These are phyloP conservation scores for Pichia ethanolica DNA, from an alignment of 805 yeast genomes.

Conservation along the genomic window DNA sequence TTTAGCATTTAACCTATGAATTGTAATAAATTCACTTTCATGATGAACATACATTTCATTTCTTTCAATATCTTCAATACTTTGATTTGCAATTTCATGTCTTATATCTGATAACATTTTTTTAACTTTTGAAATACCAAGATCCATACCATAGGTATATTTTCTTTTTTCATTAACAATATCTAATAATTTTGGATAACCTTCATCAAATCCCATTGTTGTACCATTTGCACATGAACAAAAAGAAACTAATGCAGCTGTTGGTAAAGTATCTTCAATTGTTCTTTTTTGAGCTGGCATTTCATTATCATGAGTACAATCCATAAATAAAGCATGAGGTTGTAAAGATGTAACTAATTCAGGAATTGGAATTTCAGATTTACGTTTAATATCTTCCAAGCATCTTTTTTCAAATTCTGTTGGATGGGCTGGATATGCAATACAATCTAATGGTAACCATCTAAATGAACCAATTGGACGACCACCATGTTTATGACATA, in stretches of 20 bases:
- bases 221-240: slow-evolving; percentile 94
- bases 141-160: slow-evolving; percentile 57
- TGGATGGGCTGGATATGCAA: slow-evolving; percentile 55
- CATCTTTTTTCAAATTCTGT: slow-evolving; percentile 23
- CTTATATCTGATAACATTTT: slow-evolving; percentile 50
- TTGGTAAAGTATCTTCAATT: slow-evolving; percentile 88
- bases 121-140: slow-evolving; percentile 82
- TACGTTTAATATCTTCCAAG: slow-evolving; percentile 28
- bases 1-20: slow-evolving; percentile 76
- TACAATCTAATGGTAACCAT: slow-evolving; percentile 69
- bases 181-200: slow-evolving; percentile 74
- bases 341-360: slow-evolving; percentile 54
- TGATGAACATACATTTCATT: slow-evolving; percentile 93
- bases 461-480: slow-evolving; percentile 88
- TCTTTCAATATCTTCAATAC: slow-evolving; percentile 44
- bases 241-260: slow-evolving; percentile 88
- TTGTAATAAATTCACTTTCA: slow-evolving; percentile 85
- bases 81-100: slow-evolving; percentile 45
- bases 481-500: slow-evolving; percentile 91
- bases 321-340: slow-evolving; percentile 96
- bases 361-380: slow-evolving; percentile 64
- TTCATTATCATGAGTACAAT: slow-evolving; percentile 95
- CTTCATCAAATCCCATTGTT: slow-evolving; percentile 89
- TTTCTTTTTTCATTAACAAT: slow-evolving; percentile 69
- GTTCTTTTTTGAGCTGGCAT: slow-evolving; percentile 85